Evolutionary conservation across 2,329 filamentous ascomycete species (phyloP).

Genomic region (Diplodia scrobiculata): DNA sequence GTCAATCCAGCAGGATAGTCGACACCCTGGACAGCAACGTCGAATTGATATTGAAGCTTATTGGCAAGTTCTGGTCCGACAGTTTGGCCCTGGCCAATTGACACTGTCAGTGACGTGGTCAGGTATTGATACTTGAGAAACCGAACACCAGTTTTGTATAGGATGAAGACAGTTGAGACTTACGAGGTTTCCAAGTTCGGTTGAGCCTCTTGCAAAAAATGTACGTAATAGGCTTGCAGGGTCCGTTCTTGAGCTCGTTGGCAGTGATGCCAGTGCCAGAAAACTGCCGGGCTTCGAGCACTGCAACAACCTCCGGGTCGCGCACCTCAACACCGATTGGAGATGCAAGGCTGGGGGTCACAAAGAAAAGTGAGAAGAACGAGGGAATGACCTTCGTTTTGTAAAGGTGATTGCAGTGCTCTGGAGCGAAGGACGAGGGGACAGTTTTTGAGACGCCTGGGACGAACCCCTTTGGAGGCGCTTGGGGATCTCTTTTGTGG

Average conservation of each 20-base stretch:
- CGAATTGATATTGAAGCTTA: slow-evolving; percentile 36
- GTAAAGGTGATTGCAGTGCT: no score
- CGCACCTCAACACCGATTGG: background rate
- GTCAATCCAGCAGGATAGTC: slow-evolving; percentile 44
- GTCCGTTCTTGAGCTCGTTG: slow-evolving; percentile 5
- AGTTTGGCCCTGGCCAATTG: slow-evolving; percentile 31
- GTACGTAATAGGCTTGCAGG: slow-evolving; percentile 37
- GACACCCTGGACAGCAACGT: slow-evolving; percentile 41
- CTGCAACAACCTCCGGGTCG: background rate
- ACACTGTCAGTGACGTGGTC: background rate
- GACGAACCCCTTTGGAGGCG: background rate
- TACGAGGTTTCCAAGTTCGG: slow-evolving; percentile 38
- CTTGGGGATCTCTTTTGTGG: background rate
- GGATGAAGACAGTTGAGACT: background rate
- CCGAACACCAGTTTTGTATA: background rate
- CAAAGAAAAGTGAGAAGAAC: background rate
- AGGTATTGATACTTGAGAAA: background rate
- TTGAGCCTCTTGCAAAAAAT: slow-evolving; percentile 38
- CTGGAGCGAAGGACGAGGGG: background rate
- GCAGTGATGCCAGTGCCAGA: background rate
- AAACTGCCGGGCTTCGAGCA: slow-evolving; percentile 1
- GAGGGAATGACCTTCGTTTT: background rate
- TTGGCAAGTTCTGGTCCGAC: slow-evolving; percentile 34
- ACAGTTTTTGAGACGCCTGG: no score
- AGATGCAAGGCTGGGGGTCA: background rate